Percentiles rank a stretch among this genome's conserved stretches.
phyloP scores from a whole-genome alignment of 306 rosid genomes.

The barrel medic (Medicago truncatula) region DNA sequence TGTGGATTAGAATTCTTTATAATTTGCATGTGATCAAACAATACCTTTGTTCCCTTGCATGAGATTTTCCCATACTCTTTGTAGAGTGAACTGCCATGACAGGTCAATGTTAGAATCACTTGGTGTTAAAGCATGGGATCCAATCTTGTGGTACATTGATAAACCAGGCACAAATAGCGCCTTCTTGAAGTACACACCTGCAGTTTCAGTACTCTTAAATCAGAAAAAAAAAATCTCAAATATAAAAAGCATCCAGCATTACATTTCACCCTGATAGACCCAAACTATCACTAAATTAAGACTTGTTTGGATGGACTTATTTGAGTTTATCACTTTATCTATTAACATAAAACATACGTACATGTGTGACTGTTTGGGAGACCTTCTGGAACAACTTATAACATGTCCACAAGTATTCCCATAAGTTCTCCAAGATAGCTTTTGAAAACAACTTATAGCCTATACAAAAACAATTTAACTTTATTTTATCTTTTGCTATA shows the following conservation, averaged over 20 bases:
- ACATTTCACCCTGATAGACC: slow-evolving; percentile 11
- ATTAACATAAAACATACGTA: not conserved
- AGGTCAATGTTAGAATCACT: slow-evolving; percentile 70
- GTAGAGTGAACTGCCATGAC: slow-evolving; percentile 87
- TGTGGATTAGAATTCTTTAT: slow-evolving; percentile 20
- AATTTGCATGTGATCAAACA: slow-evolving; percentile 23
- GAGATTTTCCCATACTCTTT: slow-evolving; percentile 83
- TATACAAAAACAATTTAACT: not conserved
- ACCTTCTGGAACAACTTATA: not conserved
- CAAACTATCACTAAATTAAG: slow-evolving; percentile 2
- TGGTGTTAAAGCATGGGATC: slow-evolving; percentile 63
- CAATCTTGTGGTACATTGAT: slow-evolving; percentile 81
- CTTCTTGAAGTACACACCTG: slow-evolving; percentile 87
- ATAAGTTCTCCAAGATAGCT: not conserved
- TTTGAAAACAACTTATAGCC: not conserved
- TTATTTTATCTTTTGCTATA: not conserved
- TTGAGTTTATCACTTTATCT: not conserved
- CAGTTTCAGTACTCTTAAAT: slow-evolving; percentile 39
- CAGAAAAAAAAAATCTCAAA: slow-evolving; percentile 5
- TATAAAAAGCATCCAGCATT: not conserved
- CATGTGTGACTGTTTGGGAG: not conserved
- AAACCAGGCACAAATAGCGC: slow-evolving; percentile 88
- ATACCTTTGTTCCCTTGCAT: slow-evolving; percentile 72
- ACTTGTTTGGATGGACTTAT: not conserved
- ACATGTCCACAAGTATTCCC: not conserved